A percentile compares a stretch with the other conserved stretches of the same genome.
Evolutionary conservation across 768 basidiomycete genomes (phyloP).

Genomic region (Xerocomus potaroensis): DNA sequence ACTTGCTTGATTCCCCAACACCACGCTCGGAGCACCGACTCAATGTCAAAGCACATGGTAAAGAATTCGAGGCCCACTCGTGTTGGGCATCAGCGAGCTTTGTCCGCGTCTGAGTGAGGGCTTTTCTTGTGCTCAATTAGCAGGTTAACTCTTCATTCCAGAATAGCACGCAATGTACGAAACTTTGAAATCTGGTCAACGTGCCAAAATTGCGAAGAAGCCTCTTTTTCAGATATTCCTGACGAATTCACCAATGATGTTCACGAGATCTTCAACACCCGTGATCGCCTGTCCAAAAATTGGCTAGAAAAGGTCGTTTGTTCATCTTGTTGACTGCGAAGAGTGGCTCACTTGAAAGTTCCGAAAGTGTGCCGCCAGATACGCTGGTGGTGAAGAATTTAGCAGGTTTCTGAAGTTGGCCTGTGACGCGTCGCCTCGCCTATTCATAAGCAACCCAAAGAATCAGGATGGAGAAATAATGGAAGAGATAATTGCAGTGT

Average conservation of each 20-base stretch:
- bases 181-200: constrained; percentile 51
- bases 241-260: constrained; percentile 35
- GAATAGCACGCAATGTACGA: constrained; percentile 46
- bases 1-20: too few species aligned
- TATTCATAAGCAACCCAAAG: constrained; percentile 35
- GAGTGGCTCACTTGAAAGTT: constrained; percentile 2
- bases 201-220: constrained; percentile 48
- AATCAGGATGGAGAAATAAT: constrained; percentile 24
- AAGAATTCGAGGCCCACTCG: constrained; percentile 12
- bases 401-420: constrained; percentile 31
- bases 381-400: constrained; percentile 10
- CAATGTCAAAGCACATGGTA: constrained; percentile 19
- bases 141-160: constrained; percentile 17
- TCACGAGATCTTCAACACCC: constrained; percentile 36
- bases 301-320: constrained; percentile 41
- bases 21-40: neutral
- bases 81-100: constrained; percentile 28
- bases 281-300: constrained; percentile 32
- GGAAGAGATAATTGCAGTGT: constrained; percentile 39
- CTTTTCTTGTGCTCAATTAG: neutral
- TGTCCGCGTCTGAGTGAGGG: constrained; percentile 47
- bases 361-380: constrained; percentile 6
- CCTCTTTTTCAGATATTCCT: constrained; percentile 43
- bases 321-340: neutral
- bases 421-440: constrained; percentile 29